Percentiles rank a stretch among this genome's conserved stretches.
Conservation (phyloP, 2,329 filamentous ascomycete genomes). For the Fusarium sp. region DNA sequence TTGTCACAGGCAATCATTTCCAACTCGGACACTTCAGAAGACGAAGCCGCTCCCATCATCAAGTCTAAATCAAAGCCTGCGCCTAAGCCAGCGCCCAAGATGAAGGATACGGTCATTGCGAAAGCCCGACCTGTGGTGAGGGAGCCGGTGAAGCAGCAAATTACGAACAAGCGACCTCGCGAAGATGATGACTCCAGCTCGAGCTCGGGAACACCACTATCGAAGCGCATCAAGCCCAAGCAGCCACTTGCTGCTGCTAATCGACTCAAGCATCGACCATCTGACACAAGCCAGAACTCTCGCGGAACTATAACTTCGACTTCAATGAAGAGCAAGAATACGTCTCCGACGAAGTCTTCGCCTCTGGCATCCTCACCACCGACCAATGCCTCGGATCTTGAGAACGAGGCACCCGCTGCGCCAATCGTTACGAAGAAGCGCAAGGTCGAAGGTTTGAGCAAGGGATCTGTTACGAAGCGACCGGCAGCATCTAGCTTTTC, state of each 20-base stretch:
- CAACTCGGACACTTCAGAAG: constrained; percentile 69
- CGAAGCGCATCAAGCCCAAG: constrained; percentile 69
- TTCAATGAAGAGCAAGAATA: constrained; percentile 65
- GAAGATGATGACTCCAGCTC: constrained; percentile 69
- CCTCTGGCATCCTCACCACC: constrained; percentile 75
- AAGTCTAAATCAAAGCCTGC: constrained; percentile 50
- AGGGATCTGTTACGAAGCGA: constrained; percentile 49
- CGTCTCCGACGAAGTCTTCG: constrained; percentile 73
- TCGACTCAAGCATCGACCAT: constrained; percentile 61
- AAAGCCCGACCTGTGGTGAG: constrained; percentile 48
- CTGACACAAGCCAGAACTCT: constrained; percentile 64
- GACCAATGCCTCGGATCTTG: constrained; percentile 74
- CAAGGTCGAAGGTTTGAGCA: constrained; percentile 53
- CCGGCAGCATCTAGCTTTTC: constrained; percentile 49
- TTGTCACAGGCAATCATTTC: constrained; percentile 69
- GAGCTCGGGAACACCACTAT: constrained; percentile 70
- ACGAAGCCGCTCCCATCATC: constrained; percentile 58
- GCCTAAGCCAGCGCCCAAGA: constrained; percentile 43
- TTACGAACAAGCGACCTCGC: constrained; percentile 63
- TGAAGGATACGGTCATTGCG: constrained; percentile 53
- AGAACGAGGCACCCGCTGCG: constrained; percentile 55
- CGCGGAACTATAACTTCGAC: constrained; percentile 56
- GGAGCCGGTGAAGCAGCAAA: constrained; percentile 54
- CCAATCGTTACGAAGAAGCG: constrained; percentile 59
- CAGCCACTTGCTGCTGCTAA: constrained; percentile 52